Base-by-base conservation (phyloP, 768 basidiomycete species). In the Tylopilus sp. region DNA sequence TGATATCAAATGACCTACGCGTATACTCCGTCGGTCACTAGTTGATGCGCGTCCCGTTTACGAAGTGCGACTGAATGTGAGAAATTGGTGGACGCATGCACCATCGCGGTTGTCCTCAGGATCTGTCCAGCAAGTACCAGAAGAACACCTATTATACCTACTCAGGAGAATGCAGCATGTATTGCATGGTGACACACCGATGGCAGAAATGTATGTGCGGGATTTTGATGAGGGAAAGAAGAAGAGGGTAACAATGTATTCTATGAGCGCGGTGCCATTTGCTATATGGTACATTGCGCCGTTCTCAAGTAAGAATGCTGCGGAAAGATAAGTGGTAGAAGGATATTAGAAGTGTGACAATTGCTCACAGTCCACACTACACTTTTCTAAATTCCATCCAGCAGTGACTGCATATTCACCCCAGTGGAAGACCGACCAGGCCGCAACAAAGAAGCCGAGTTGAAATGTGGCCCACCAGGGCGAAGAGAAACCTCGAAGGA, bases 251-350 rank as follows among this genome's bases (percentile, higher is more conserved):
- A 89, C 50, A 47, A 96, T 66, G 70, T 92, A 94, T 75, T 99
- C 97, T 11, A 76, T 19, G 3, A 98, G 53, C 0, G 93, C 97
- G 42, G 80, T 71, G 21, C 79, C 72, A 67, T 98, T 89, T 5
- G 95, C 94, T 43, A 87, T 63, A 63, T 93, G 92, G 70, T 99
- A 99, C 69, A 80, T 76, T 3, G 73, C 65, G 2, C 93, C 92
- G 67, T 98, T 98, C 60, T 98, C 90, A 28, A 99, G 78, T 6
- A 99, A 78, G 71, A 92, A 99, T 0, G 97, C 97, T 99, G 54
- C 6, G 24, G 21, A 25, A 38, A 33, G 45, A 34, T 54, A 25
- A 54, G 37, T 16, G 19, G 13, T 56, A n/a, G 26, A 60, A 48
- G 37, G 53, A 37, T 13, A 24, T 19, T 12, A 12, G 11, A 40